Conservation (phyloP, 2,329 filamentous ascomycete species). For the Alternaria longipes region DNA sequence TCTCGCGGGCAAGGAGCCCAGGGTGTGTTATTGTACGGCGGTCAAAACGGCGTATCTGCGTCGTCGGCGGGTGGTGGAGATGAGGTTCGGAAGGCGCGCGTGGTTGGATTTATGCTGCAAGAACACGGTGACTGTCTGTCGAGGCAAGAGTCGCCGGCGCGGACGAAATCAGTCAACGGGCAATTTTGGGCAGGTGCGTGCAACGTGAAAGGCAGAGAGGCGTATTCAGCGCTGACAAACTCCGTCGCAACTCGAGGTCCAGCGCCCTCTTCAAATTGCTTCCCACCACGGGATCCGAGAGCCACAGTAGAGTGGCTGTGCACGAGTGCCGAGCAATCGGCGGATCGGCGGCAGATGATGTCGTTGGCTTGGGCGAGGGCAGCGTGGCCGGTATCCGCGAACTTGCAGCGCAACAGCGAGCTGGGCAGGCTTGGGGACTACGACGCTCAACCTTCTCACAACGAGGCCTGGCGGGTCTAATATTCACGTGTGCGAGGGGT, state of each 20-base stretch:
- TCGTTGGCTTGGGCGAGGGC: constrained; percentile 8
- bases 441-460: not conserved
- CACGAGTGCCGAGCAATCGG: constrained; percentile 11
- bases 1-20: constrained; percentile 54
- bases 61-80: constrained; percentile 41
- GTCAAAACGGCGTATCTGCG: constrained; percentile 50
- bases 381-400: constrained; percentile 11
- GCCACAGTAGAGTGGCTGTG: constrained; percentile 20
- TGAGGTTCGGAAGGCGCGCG: constrained; percentile 43
- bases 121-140: constrained; percentile 41
- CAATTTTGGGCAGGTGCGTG: constrained; percentile 7
- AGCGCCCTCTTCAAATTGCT: constrained; percentile 11
- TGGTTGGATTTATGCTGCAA: constrained; percentile 35
- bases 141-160: constrained; percentile 5
- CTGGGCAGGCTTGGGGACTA: constrained; percentile 4
- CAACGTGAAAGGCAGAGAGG: not conserved
- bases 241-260: constrained; percentile 4
- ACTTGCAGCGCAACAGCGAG: constrained; percentile 6
- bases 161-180: not conserved
- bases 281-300: constrained; percentile 3
- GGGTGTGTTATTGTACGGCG: constrained; percentile 43
- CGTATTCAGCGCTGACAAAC: constrained; percentile 22
- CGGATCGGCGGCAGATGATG: constrained; percentile 13
- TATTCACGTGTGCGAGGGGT: constrained; percentile 18
- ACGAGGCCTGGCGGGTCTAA: constrained; percentile 7